These are phyloP conservation scores for Cladosporium sp. DNA, from an alignment of 2,329 filamentous ascomycete species.

Conservation along the genomic window DNA sequence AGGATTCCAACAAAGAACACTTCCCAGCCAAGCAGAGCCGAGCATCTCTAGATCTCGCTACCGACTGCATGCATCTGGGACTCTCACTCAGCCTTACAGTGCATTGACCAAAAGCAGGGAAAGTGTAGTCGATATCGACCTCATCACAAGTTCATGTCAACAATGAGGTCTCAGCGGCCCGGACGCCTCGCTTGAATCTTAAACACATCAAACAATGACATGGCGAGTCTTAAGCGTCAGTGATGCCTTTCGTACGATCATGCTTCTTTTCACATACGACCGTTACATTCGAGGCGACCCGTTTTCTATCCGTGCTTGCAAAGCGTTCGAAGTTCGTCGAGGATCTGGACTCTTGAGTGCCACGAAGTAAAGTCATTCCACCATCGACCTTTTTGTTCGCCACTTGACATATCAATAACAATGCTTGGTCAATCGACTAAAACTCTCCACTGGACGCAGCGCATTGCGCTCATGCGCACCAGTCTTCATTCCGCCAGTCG, in stretches of 20 bases:
- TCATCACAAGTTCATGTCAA: background rate
- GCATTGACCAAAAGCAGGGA: slow-evolving; percentile 4
- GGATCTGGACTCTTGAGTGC: too few species aligned
- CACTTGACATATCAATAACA: background rate
- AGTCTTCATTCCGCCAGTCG: slow-evolving; percentile 42
- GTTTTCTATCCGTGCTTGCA: slow-evolving; percentile 1
- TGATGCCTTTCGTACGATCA: background rate
- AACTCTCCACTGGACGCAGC: slow-evolving; percentile 44
- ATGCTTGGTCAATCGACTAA: slow-evolving; percentile 12
- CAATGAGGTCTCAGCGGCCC: slow-evolving; percentile 5
- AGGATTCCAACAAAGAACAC: background rate
- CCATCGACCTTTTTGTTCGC: too few species aligned
- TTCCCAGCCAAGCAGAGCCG: background rate
- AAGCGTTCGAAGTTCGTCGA: background rate
- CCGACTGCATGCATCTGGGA: slow-evolving; percentile 20
- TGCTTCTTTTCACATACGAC: background rate
- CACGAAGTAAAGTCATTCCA: too few species aligned
- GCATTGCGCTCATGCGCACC: slow-evolving; percentile 42
- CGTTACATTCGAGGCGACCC: background rate
- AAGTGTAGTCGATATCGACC: slow-evolving; percentile 11
- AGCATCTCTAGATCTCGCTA: slow-evolving; percentile 24
- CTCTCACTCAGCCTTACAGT: slow-evolving; percentile 7
- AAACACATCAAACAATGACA: background rate
- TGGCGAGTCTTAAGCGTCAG: background rate
- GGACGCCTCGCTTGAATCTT: background rate